phyloP scores from a whole-genome alignment of 306 rosid genomes.

The Quercus gilva region DNA sequence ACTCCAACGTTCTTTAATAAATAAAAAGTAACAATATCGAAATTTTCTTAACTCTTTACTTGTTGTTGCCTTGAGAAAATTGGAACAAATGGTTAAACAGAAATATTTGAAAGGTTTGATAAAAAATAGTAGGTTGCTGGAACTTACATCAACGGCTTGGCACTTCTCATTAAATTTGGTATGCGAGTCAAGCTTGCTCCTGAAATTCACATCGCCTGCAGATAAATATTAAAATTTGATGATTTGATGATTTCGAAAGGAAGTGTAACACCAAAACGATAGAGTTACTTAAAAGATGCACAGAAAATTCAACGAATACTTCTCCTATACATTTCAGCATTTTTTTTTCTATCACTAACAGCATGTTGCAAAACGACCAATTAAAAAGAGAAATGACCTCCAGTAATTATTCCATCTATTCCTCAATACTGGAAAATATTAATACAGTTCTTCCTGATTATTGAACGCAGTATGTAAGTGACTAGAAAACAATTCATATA shows the following conservation, averaged over 20 bases:
- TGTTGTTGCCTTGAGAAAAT: background rate
- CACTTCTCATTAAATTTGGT: constrained; percentile 30
- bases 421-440: background rate
- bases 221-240: background rate
- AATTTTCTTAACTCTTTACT: background rate
- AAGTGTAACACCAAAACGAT: background rate
- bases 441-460: background rate
- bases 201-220: constrained; percentile 42
- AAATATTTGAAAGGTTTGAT: background rate
- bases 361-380: background rate
- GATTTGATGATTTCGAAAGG: background rate
- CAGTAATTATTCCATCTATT: background rate
- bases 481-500: too few species aligned
- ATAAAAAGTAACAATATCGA: background rate
- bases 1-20: background rate
- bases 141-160: constrained; percentile 51
- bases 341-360: background rate
- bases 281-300: background rate
- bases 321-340: background rate
- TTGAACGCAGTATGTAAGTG: too few species aligned
- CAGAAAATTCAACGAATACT: background rate
- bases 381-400: background rate
- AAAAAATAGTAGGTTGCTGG: background rate
- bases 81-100: background rate
- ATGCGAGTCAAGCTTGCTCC: constrained; percentile 26